Evolutionary conservation across 257 asterid genomes (phyloP), one percentile per base, ranked within the genome.

Genomic region (Henckelia pumila): DNA sequence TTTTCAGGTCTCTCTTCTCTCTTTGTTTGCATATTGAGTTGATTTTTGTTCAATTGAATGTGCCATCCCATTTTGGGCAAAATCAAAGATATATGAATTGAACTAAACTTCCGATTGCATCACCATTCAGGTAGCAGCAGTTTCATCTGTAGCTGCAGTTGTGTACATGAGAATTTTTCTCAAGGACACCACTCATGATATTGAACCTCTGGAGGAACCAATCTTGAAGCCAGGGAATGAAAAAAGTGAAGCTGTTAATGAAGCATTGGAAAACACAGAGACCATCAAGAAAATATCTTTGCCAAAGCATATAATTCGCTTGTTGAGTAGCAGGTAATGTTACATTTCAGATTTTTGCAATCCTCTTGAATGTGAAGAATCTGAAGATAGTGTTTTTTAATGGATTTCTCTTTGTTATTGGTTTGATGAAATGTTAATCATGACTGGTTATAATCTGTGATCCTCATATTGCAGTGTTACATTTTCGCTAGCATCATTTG

Each of bases 121-220:
- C 55, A 17, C 55, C 0, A 16, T 59, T 69, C 57, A 84, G 87
- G 85, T 80, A 6, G 84, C 89, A 8, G 77, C 89, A 23, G 72
- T 71, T 70, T 7, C 50, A 49, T 72, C 93, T 1, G 57, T 77
- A 2, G 49, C 67, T 6, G 88, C 89, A 3, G 81, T 82, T 3
- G 76, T 81, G 8, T 87, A 82, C 81, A 79, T 87, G 89, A 79
- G 81, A 52, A 17, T 80, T 5, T 84, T 84, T 57, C 90, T 84
- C 0, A 59, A 69, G 71, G 88, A 84, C 0, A 71, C 75, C 1
- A 26, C 53, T 32, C 35, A 47, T 21, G 47, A 11, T 4, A 35
- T 25, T 13, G 79, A 77, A 3, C 35, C 63, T 22, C 60, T 77
- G 3, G 80, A 70, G 35, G 61, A 63, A 56, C 78, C 77, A 9